phyloP scores from a whole-genome alignment of 2,329 filamentous ascomycete species.

The Paraphaeosphaeria minitans region DNA sequence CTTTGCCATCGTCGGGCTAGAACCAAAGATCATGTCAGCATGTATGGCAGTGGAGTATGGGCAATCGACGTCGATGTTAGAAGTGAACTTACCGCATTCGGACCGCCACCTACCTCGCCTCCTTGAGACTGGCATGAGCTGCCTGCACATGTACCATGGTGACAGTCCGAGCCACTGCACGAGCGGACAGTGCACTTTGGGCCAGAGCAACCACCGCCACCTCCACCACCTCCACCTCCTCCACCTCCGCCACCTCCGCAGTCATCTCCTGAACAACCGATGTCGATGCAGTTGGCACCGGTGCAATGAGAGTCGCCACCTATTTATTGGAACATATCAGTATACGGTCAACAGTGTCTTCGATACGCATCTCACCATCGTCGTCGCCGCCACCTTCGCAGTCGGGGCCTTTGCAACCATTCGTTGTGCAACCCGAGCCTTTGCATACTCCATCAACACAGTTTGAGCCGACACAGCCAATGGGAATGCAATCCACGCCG shows the following conservation, averaged over 20 bases:
- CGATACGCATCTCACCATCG: neutral
- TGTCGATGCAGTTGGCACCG: neutral
- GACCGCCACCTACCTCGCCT: neutral
- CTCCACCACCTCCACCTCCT: neutral
- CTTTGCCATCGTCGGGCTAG: slow-evolving; percentile 1
- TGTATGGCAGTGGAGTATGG: neutral
- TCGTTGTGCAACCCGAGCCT: neutral
- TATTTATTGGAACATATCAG: neutral
- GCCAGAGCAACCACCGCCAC: neutral
- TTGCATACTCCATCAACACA: slow-evolving; percentile 2
- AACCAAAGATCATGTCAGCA: neutral
- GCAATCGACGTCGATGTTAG: too few relatives aligned
- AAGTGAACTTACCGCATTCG: neutral
- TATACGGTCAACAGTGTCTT: neutral
- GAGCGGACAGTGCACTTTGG: neutral
- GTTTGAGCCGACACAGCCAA: slow-evolving; percentile 1
- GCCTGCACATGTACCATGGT: neutral
- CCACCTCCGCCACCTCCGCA: neutral
- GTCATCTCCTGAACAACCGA: slow-evolving; percentile 1
- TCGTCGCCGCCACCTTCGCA: slow-evolving; percentile 1
- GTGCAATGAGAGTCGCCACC: neutral
- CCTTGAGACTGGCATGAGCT: neutral
- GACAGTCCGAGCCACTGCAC: neutral
- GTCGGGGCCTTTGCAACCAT: neutral
- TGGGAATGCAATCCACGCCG: neutral